These are phyloP conservation scores for Rugosomyces carneus DNA, from an alignment of 1,284 basidiomycete species.

Conservation along the genomic window DNA sequence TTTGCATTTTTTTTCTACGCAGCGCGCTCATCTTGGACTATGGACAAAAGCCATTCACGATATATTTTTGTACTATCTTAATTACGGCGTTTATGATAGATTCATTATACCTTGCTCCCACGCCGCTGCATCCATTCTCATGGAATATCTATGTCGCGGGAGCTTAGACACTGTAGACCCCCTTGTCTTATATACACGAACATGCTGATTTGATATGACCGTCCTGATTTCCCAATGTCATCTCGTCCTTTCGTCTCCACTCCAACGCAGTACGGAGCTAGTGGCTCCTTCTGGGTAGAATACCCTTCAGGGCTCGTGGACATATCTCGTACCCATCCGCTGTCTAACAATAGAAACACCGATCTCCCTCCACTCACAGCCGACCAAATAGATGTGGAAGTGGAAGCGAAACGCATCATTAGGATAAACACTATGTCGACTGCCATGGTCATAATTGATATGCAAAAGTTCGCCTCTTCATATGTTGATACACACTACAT, in stretches of 20 bases:
- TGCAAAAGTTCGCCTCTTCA: slow-evolving; percentile 56
- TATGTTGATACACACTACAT: background rate
- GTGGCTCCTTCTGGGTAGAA: slow-evolving; percentile 60
- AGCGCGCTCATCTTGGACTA: background rate
- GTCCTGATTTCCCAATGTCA: slow-evolving; percentile 31
- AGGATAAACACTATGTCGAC: slow-evolving; percentile 44
- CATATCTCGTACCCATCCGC: slow-evolving; percentile 43
- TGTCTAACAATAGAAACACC: slow-evolving; percentile 18
- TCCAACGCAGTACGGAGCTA: slow-evolving; percentile 48
- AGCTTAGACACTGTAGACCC: background rate
- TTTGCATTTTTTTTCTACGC: background rate
- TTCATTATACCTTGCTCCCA: background rate
- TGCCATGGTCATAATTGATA: slow-evolving; percentile 61
- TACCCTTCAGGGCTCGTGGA: slow-evolving; percentile 61
- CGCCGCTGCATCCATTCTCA: background rate
- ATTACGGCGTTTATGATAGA: slow-evolving; percentile 11
- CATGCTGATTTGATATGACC: background rate
- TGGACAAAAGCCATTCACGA: background rate
- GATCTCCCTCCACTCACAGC: slow-evolving; percentile 26
- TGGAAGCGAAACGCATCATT: slow-evolving; percentile 44
- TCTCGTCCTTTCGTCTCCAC: slow-evolving; percentile 35
- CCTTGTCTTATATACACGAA: background rate
- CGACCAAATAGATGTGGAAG: slow-evolving; percentile 47
- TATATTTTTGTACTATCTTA: slow-evolving; percentile 2
- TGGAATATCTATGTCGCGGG: background rate